Base-by-base conservation (phyloP, 2,329 filamentous ascomycete genomes). In the Aspergillus intermedius region DNA sequence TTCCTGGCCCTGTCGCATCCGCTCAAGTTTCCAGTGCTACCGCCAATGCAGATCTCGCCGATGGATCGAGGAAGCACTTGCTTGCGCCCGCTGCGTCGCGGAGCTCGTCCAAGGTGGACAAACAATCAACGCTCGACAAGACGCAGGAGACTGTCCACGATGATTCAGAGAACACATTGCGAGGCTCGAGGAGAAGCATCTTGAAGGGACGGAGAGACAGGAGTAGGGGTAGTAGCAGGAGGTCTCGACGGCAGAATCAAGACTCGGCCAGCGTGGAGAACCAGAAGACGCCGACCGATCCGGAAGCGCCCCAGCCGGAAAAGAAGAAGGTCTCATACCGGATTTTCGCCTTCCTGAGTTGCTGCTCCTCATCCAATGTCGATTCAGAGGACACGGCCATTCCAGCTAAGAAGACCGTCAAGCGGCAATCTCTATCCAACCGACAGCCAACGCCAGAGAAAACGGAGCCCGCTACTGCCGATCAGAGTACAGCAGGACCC, bases 141-240 rank as follows among this genome's bases (percentile, higher is more conserved):
- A 56, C 62, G 9, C 63, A 63, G 44, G 66, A 70, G 28, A 50
- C 54, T n/a, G 51, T 57, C 32, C 57, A 62, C 23, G 63, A 69
- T 51, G 65, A 64, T 42, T 60, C 63, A 22, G 82, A 81, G 60
- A 85, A 80, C 63, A 80, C 83, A 58, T 78, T 79, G 57, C 77
- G 78, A 50, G 76, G 77, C 56, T 87, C 84, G 44, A 85, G 81
- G 67, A 81, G 76, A 56, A 87, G 83, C 69, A 81, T 84, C 59
- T 70, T 81, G 48, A 82, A 77, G 53, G 75, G 78, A 56, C 77
- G 79, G 60, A 76, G 81, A 61, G 86, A 86, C 70, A 81, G 81
- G 59, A 88, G 83, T 69, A 77, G 80, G 53, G 81, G 80, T 58
- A 87, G 82, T 71, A 82, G 69, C 52, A 64, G 64, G 53, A 60